phyloP scores from a whole-genome alignment of 345 rosid species.

The Salix koriyanagi region DNA sequence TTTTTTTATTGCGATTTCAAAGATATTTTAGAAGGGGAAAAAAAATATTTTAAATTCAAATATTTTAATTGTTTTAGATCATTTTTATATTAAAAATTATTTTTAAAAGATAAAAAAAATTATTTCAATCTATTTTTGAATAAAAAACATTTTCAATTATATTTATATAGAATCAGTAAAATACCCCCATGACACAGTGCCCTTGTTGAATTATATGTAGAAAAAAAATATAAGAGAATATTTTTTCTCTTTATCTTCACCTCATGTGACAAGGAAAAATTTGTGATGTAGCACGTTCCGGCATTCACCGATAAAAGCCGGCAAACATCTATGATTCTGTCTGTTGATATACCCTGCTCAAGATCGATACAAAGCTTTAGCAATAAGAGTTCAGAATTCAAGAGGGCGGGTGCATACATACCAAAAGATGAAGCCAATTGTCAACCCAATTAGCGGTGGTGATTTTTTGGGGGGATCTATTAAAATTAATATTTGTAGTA shows the following conservation, averaged over 20 bases:
- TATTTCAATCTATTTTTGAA: too few relatives aligned
- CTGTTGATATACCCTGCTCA: constrained; percentile 95
- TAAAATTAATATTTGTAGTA: too few relatives aligned
- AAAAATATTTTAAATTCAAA: too few relatives aligned
- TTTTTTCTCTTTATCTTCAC: constrained; percentile 28
- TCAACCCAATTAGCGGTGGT: too few relatives aligned
- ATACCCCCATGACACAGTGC: background rate
- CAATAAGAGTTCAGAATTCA: background rate
- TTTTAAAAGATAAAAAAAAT: too few relatives aligned
- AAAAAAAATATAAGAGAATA: background rate
- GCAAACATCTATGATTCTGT: constrained; percentile 82
- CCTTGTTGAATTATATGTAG: background rate
- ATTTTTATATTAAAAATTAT: too few relatives aligned
- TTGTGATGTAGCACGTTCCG: constrained; percentile 72
- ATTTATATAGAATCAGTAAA: too few relatives aligned
- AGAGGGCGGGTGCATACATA: background rate
- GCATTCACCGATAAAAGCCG: constrained; percentile 72
- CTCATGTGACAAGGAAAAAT: constrained; percentile 78
- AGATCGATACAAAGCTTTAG: background rate
- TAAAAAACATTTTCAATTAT: too few relatives aligned
- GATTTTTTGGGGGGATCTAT: too few relatives aligned
- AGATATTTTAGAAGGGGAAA: too few relatives aligned
- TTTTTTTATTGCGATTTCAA: too few relatives aligned
- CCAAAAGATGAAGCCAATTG: background rate
- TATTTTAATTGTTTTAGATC: too few relatives aligned